A percentile compares a stretch with the other conserved stretches of the same genome.
These are phyloP conservation scores for Talaromyces proteolyticus DNA, from an alignment of 495 filamentous ascomycete species.

Conservation along the genomic window DNA sequence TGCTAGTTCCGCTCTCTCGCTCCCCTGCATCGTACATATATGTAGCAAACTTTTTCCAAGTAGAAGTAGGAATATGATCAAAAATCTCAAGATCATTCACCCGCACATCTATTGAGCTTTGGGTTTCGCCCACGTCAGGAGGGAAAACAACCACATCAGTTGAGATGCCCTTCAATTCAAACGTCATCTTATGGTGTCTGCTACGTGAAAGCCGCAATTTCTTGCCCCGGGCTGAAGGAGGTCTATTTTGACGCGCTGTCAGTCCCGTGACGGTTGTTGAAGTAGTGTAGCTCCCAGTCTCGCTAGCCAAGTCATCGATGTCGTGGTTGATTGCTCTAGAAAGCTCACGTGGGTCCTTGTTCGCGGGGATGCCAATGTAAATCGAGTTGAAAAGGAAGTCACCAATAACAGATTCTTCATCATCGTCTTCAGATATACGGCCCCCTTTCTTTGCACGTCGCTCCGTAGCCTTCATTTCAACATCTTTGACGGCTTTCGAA, in stretches of 20 bases:
- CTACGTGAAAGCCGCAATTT: conserved; percentile 74
- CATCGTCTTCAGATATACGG: conserved; percentile 41
- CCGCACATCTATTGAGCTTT: conserved; percentile 79
- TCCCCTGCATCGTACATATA: conserved; percentile 84
- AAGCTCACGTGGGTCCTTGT: conserved; percentile 75
- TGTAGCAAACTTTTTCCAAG: conserved; percentile 96
- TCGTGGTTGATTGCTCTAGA: conserved; percentile 78
- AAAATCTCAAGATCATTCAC: conserved; percentile 83
- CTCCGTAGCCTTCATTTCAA: conserved; percentile 76
- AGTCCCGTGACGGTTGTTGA: conserved; percentile 58
- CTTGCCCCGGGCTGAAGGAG: conserved; percentile 40
- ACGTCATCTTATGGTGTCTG: conserved; percentile 89
- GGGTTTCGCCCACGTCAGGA: conserved; percentile 67
- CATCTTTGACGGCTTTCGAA: conserved; percentile 75
- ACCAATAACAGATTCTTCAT: conserved; percentile 82
- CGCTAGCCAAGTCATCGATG: conserved; percentile 78
- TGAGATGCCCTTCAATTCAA: conserved; percentile 83
- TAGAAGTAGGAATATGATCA: conserved; percentile 91
- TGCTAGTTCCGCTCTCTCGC: conserved; percentile 75
- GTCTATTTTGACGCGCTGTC: conserved; percentile 44
- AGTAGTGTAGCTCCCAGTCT: conserved; percentile 81
- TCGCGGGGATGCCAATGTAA: conserved; percentile 88
- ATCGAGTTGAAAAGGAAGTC: conserved; percentile 99
- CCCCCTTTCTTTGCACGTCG: conserved; percentile 47
- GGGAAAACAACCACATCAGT: conserved; percentile 82